These are phyloP conservation scores for Tuber borchii DNA, from an alignment of 495 filamentous ascomycete species.

Conservation along the genomic window DNA sequence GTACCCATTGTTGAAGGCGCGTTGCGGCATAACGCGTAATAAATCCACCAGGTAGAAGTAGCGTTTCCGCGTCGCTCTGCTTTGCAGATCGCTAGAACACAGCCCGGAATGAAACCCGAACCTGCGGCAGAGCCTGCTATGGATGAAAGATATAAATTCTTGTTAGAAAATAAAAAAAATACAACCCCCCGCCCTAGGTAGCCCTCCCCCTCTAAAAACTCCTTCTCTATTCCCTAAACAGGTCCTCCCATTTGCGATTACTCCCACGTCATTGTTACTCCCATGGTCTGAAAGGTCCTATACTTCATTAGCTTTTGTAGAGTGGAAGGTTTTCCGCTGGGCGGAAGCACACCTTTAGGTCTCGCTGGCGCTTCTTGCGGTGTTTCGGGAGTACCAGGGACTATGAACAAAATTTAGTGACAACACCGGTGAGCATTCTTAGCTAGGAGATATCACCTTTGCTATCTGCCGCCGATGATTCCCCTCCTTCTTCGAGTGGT, in stretches of 20 bases:
- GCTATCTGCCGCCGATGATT: neutral
- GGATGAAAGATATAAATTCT: neutral
- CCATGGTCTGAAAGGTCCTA: constrained; percentile 1
- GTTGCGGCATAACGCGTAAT: neutral
- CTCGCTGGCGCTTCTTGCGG: neutral
- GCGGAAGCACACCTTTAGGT: constrained; percentile 1
- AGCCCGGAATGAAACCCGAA: neutral
- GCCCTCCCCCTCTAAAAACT: neutral
- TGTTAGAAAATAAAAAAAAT: neutral
- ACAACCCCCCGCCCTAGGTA: neutral
- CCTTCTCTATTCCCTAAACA: neutral
- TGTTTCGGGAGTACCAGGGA: neutral
- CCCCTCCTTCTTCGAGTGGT: neutral
- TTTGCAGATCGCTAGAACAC: neutral
- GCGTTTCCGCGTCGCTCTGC: neutral
- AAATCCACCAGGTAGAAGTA: neutral
- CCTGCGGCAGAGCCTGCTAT: neutral
- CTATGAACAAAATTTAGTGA: neutral
- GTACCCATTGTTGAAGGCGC: neutral
- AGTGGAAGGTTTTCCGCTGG: neutral
- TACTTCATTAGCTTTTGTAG: neutral
- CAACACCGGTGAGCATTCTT: neutral
- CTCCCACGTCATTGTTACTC: neutral
- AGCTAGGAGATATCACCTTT: neutral
- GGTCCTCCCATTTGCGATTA: neutral